Evolutionary conservation across 2,329 filamentous ascomycete species (phyloP), one percentile per base, ranked within the genome.

Genomic region (Lecanicillium sp.): DNA sequence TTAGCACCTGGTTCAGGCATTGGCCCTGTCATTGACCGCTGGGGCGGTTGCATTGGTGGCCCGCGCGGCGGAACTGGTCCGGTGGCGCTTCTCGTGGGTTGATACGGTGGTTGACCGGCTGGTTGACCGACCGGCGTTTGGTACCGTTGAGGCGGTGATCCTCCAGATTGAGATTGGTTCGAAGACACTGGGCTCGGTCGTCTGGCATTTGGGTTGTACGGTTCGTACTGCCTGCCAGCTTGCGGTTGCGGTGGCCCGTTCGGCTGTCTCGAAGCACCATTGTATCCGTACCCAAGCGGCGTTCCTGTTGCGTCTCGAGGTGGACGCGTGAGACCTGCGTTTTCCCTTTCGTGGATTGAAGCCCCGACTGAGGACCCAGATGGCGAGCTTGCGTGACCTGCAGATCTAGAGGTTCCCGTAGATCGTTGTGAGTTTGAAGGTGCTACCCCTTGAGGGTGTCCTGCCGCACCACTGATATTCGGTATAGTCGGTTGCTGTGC

Each of bases 11-110:
- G 48, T 12, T 13, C 19, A 9, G 59, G 57, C 38, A 62, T 48
- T 4, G 65, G 64, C 4, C 61, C 64, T 16, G 68, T 71, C 60
- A 70, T 61, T 40, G 64, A 70, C 36, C 69, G 59, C 45, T 61
- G 60, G 1, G 64, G 64, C 19, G 60, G 49, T 28, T 58, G 56
- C 11, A 55, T 58, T 29, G 55, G 56, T 29, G 55, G 56, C 27
- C 53, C 58, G 18, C 57, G 48, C 9, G 52, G 49, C 18, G 58
- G 52, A 12, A 60, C 46, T 4, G 60, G 59, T 1, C 59, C 58
- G 12, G 67, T 68, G 19, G 58, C 56, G 39, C 64, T 70, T 25
- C 68, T 59, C 38, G 49, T 41, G 1, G 60, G 50, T 17, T 43
- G 46, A 15, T 33, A 37, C 14, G 56, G 20, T 49, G 45, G 39